These are phyloP conservation scores for Myriosclerotinia scirpicola DNA, from an alignment of 2,329 filamentous ascomycete species.

Conservation along the genomic window DNA sequence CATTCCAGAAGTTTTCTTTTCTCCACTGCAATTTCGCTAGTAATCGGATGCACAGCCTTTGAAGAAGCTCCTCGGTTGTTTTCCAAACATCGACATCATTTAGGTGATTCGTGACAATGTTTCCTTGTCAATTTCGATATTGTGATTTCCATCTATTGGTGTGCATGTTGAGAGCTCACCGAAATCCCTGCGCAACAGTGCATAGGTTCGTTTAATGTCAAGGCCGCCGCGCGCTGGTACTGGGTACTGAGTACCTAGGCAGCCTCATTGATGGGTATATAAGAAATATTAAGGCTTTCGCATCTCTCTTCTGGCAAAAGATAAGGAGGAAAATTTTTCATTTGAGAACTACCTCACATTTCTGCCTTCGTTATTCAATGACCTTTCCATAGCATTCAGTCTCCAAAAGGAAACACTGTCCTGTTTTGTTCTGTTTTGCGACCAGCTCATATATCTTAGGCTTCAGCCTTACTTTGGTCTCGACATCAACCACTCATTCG, in stretches of 20 bases:
- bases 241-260: not conserved
- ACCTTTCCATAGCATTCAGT: not conserved
- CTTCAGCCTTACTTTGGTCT: not conserved
- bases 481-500: not conserved
- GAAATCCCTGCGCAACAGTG: not conserved
- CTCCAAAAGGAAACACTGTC: not conserved
- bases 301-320: not conserved
- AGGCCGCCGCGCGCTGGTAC: not conserved
- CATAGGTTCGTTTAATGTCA: conserved; percentile 7
- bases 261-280: not conserved
- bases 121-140: not conserved
- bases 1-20: conserved; percentile 13
- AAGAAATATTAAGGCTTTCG: not conserved
- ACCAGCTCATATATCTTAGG: conserved; percentile 5
- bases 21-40: conserved; percentile 8
- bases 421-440: not conserved
- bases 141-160: not conserved
- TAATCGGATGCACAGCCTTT: conserved; percentile 2
- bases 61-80: not conserved
- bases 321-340: not conserved
- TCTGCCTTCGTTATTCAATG: not conserved
- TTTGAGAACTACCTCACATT: not conserved
- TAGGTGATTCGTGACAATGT: not conserved
- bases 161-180: conserved; percentile 13
- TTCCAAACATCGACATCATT: conserved; percentile 7